phyloP scores from a whole-genome alignment of 2,329 filamentous ascomycete genomes.

The Xylaria sp. region DNA sequence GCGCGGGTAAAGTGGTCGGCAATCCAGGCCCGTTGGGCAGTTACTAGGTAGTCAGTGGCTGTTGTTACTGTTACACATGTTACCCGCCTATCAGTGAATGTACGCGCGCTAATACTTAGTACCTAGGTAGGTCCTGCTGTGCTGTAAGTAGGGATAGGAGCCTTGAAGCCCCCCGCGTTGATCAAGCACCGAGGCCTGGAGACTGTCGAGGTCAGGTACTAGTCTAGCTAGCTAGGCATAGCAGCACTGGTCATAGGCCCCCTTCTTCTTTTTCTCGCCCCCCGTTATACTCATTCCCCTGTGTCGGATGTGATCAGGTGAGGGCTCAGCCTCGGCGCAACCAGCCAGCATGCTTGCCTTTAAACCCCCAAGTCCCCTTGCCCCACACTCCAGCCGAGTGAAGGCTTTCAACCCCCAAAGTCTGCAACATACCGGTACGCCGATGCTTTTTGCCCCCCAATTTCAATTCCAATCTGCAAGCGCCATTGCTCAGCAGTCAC shows the following conservation, averaged over 20 bases:
- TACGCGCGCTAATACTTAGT: no score
- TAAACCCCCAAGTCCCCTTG: conserved; percentile 3
- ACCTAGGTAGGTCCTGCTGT: background rate
- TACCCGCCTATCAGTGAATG: background rate
- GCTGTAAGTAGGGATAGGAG: no score
- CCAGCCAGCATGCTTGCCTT: conserved; percentile 18
- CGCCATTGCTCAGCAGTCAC: conserved; percentile 28
- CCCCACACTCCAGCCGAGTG: conserved; percentile 24
- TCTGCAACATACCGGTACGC: background rate
- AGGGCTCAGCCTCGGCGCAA: conserved; percentile 29
- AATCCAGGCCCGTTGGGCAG: conserved; percentile 11
- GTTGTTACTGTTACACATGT: background rate
- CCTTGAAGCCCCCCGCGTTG: no score
- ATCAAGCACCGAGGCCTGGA: no score
- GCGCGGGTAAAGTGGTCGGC: conserved; percentile 25
- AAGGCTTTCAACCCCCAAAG: conserved; percentile 12
- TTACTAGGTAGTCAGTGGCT: background rate
- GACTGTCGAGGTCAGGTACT: no score
- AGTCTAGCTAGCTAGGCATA: no score
- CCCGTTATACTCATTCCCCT: conserved; percentile 17
- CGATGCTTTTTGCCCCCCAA: conserved; percentile 9
- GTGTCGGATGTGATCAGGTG: conserved; percentile 29
- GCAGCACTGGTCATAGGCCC: no score
- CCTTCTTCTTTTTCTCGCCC: conserved; percentile 4
- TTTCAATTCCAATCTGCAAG: conserved; percentile 23